These are phyloP conservation scores for Sporisorium sorghi DNA, from an alignment of 1,284 basidiomycete genomes.

Conservation along the genomic window DNA sequence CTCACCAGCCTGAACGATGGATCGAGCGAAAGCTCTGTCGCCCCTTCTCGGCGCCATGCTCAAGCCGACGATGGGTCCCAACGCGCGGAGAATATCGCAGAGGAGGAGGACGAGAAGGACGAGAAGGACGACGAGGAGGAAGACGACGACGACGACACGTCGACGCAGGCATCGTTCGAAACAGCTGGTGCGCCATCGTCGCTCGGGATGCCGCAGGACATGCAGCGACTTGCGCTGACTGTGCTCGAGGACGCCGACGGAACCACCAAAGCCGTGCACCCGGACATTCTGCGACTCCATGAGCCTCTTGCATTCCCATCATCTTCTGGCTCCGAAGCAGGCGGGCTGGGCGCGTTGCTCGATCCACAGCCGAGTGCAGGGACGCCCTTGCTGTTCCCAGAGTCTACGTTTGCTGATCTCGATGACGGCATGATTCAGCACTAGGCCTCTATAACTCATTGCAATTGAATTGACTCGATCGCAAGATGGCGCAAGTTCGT, in stretches of 20 bases:
- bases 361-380: slow-evolving; percentile 4
- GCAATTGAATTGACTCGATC: background rate
- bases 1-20: slow-evolving; percentile 17
- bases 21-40: slow-evolving; percentile 7
- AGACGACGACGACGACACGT: background rate
- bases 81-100: slow-evolving; percentile 1
- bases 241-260: slow-evolving; percentile 16
- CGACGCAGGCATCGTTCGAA: background rate
- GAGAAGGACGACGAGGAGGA: background rate
- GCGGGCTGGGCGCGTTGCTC: slow-evolving; percentile 13
- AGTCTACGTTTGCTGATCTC: slow-evolving; percentile 9
- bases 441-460: background rate
- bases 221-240: slow-evolving; percentile 35
- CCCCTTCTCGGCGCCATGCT: slow-evolving; percentile 9
- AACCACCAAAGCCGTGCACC: slow-evolving; percentile 3
- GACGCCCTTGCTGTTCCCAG: slow-evolving; percentile 9
- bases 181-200: background rate
- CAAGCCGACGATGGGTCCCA: slow-evolving; percentile 1
- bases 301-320: slow-evolving; percentile 11
- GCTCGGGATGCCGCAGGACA: slow-evolving; percentile 20
- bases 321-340: slow-evolving; percentile 14
- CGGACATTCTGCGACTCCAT: slow-evolving; percentile 4
- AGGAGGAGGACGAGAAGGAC: slow-evolving; percentile 13
- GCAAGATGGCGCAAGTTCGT: background rate
- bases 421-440: background rate